phyloP scores from a whole-genome alignment of 2,329 filamentous ascomycete species.

The Pseudohalonectria lignicola region DNA sequence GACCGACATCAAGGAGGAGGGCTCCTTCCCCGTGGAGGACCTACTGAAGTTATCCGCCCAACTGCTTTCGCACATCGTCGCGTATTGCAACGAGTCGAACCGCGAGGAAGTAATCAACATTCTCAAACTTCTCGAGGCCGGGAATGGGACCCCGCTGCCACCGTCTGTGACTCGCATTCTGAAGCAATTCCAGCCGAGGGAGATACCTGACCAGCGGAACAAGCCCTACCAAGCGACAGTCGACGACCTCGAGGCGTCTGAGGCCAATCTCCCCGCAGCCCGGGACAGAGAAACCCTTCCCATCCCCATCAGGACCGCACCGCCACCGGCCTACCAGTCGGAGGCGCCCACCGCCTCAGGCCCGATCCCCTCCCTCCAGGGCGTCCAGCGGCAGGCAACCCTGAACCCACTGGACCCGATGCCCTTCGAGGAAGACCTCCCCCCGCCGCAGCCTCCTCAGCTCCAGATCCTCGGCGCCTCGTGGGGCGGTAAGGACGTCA shows the following conservation, averaged over 20 bases:
- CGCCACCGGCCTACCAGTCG: neutral
- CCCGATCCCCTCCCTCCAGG: neutral
- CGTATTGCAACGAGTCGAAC: neutral
- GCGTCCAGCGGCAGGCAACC: too few relatives aligned
- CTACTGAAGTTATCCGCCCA: neutral
- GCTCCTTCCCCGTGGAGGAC: neutral
- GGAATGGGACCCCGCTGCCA: neutral
- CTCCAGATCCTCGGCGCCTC: conserved; percentile 1
- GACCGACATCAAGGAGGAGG: neutral
- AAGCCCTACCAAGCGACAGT: neutral
- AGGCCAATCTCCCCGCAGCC: neutral
- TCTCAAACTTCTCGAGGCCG: neutral
- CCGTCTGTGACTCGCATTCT: neutral
- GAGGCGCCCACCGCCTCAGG: neutral
- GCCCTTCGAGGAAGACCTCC: neutral
- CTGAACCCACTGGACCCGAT: neutral
- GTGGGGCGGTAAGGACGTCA: conserved; percentile 1
- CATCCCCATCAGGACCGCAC: neutral
- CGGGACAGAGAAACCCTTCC: too few relatives aligned
- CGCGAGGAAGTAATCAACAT: too few relatives aligned
- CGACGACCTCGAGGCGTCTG: neutral
- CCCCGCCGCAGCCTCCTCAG: neutral
- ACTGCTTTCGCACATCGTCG: neutral
- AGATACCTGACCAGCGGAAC: too few relatives aligned
- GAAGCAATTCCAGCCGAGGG: neutral